phyloP scores from a whole-genome alignment of 305 asterid genomes.

The Lippia alba region DNA sequence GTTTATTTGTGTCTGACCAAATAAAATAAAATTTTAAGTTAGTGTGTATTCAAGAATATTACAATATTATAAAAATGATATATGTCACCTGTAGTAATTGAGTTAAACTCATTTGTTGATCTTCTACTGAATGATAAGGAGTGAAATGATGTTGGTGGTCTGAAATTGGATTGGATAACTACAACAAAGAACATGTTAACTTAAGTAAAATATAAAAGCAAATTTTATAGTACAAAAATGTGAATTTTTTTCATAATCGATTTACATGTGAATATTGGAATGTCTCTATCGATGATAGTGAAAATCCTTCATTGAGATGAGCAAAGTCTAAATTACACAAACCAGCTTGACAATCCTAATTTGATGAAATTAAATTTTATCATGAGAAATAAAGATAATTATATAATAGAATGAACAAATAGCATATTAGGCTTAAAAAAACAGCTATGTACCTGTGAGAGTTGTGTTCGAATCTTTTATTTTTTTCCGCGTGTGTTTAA shows the following conservation, averaged over 20 bases:
- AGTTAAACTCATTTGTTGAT: background rate
- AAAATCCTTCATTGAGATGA: background rate
- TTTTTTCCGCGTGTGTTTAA: no score
- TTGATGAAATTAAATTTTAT: no score
- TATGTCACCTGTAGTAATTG: no score
- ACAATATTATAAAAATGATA: no score
- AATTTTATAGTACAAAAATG: no score
- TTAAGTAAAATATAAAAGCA: background rate
- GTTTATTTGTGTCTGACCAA: background rate
- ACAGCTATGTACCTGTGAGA: background rate
- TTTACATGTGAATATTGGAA: background rate
- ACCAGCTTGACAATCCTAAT: background rate
- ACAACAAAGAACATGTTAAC: background rate
- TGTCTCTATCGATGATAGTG: background rate
- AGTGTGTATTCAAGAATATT: no score
- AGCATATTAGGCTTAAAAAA: background rate
- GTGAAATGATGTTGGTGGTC: background rate
- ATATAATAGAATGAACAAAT: no score
- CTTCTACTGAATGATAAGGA: background rate
- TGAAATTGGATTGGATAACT: background rate
- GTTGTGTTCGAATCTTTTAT: background rate
- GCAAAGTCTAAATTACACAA: background rate
- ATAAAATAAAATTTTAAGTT: background rate
- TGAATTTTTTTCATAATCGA: no score
- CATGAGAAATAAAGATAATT: background rate